Evolutionary conservation across 352 stramenopile genomes (phyloP), one percentile per base, ranked within the genome.

Genomic region (Pythium dissotocum): DNA sequence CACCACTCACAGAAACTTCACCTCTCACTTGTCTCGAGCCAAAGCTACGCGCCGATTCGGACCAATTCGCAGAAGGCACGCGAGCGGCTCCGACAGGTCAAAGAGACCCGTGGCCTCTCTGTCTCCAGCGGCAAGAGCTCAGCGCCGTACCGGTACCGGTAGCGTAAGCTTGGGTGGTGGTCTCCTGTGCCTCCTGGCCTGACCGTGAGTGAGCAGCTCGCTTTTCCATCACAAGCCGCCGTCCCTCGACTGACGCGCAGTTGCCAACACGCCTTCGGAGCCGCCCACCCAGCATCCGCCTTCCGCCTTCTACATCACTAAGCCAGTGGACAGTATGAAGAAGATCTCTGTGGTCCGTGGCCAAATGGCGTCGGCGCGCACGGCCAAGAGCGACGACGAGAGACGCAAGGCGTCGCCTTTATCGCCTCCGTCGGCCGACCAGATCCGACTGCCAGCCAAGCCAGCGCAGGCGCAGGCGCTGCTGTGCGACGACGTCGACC

Each of bases 341-440:
- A 67, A 67, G 61, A 58, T 70, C 38, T 36, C 57, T 7, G 30
- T 61, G 9, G 65, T 71, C 6, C 52, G 54, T 26, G 28, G 48
- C 32, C 57, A 74, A 44, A 53, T 69, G 55, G 40, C 57, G 0
- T 35, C 69, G 18, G 44, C 58, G 2, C 53, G 33, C 49, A 63
- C 24, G 49, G 49, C 57, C 58, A 75, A 75, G 63, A 71, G 63
- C 58, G 51, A 61, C 40, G 42, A 51, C 35, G 63, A 65, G 44
- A n/a, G 63, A 13, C 69, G 69, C 63, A 75, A 67, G 44, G 61
- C 61, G 13, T 75, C 69, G 53, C 69, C 69, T 18, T 58, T 64
- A 26, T 63, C 63, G 32, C 61, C 61, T 33, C 61, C 61, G 16
- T 55, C 63, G 16, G 32, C 60, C 48, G 57, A 51, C 42, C 49